Percentiles rank a stretch among this genome's conserved stretches.
These are phyloP conservation scores for Nepenthes mirabilis DNA, from an alignment of 148 eudicot species.

Conservation along the genomic window DNA sequence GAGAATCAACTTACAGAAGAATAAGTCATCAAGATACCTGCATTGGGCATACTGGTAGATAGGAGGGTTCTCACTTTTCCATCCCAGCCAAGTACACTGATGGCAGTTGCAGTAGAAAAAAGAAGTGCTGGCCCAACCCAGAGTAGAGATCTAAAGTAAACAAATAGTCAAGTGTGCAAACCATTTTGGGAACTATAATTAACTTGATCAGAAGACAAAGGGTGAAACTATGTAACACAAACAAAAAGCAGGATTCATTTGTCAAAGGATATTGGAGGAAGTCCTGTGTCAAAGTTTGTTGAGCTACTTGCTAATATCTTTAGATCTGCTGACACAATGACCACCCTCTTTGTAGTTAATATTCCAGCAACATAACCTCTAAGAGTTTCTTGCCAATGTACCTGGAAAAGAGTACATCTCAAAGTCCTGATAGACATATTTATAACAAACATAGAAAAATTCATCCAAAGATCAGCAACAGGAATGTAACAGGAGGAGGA, in stretches of 20 bases:
- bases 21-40: conserved; percentile 37
- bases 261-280: conserved; percentile 91
- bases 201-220: conserved; percentile 2
- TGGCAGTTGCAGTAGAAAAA: conserved; percentile 77
- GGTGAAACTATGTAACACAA: not conserved
- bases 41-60: conserved; percentile 75
- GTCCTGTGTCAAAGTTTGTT: conserved; percentile 83
- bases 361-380: conserved; percentile 93
- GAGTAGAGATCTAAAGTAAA: conserved; percentile 85
- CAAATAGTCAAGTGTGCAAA: conserved; percentile 38
- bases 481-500: not conserved
- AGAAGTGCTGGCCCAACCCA: conserved; percentile 98
- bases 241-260: conserved; percentile 1
- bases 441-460: not conserved
- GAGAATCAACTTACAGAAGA: not conserved
- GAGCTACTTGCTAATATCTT: conserved; percentile 76
- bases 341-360: conserved; percentile 78
- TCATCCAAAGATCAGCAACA: not conserved
- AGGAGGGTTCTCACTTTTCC: conserved; percentile 86
- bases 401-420: conserved; percentile 32
- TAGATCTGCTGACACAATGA: conserved; percentile 83
- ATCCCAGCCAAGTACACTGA: conserved; percentile 96
- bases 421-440: not conserved
- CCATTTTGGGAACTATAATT: conserved; percentile 1
- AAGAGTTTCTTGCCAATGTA: conserved; percentile 96